A percentile compares a stretch with the other conserved stretches of the same genome.
Evolutionary conservation across 2,329 filamentous ascomycete species (phyloP).

Genomic region (Aspergillus luchuensis): DNA sequence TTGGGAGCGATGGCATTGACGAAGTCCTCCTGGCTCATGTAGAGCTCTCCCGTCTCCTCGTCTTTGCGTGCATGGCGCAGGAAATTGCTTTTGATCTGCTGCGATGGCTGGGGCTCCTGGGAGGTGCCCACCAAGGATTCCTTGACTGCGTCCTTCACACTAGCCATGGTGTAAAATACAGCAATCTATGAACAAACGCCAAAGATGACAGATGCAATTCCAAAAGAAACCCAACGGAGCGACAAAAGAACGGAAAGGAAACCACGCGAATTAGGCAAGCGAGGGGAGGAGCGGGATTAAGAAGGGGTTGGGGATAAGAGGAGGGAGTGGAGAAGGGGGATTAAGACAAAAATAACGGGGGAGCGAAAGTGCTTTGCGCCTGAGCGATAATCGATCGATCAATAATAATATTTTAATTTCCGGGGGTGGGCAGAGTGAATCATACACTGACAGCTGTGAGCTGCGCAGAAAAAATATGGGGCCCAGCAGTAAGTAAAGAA

Average conservation of each 20-base stretch:
- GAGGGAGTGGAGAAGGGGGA: conserved; percentile 25
- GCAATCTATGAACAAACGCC: conserved; percentile 12
- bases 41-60: conserved; percentile 71
- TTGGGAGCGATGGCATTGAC: conserved; percentile 84
- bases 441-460: conserved; percentile 4
- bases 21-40: conserved; percentile 83
- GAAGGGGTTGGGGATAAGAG: conserved; percentile 25
- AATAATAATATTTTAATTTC: conserved; percentile 2
- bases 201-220: conserved; percentile 12
- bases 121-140: conserved; percentile 71
- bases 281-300: conserved; percentile 16
- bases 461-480: conserved; percentile 1
- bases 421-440: conserved; percentile 3
- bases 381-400: conserved; percentile 16
- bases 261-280: background rate
- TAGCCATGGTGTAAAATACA: conserved; percentile 42
- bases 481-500: background rate
- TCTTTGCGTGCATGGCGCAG: conserved; percentile 74
- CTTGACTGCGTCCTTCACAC: conserved; percentile 72
- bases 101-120: conserved; percentile 65
- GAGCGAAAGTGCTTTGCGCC: background rate
- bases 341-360: conserved; percentile 23
- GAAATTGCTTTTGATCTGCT: conserved; percentile 76
- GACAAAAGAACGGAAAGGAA: conserved; percentile 12
- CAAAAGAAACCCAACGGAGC: conserved; percentile 1